A percentile compares a stretch with the other conserved stretches of the same genome.
Evolutionary conservation across 2,329 filamentous ascomycete species (phyloP).

Genomic region (Penicillium paneum): DNA sequence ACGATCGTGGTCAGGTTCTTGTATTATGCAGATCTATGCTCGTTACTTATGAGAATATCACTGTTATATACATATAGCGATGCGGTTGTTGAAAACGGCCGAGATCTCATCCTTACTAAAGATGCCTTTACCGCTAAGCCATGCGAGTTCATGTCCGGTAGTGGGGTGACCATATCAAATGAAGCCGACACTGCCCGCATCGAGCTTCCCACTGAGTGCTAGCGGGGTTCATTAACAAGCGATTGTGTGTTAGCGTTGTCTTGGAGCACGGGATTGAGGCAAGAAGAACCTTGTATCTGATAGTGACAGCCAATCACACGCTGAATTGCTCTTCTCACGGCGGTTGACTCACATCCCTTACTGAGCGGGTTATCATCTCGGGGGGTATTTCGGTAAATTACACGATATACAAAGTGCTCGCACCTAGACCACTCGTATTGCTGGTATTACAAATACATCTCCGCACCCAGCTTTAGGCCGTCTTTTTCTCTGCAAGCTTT

Average conservation of each 20-base stretch:
- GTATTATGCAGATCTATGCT: not conserved
- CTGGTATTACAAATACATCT: conserved; percentile 5
- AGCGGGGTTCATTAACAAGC: not conserved
- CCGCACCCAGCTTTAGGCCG: conserved; percentile 4
- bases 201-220: not conserved
- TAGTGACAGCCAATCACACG: not conserved
- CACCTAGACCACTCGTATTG: not conserved
- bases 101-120: not conserved
- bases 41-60: not conserved
- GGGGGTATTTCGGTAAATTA: not conserved
- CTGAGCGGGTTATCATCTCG: not conserved
- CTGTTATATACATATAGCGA: not conserved
- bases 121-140: conserved; percentile 1
- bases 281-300: not conserved
- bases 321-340: not conserved
- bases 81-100: not conserved
- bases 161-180: not conserved
- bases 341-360: not conserved
- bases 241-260: not conserved
- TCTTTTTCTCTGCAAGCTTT: not conserved
- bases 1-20: not conserved
- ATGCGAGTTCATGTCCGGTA: not conserved
- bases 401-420: not conserved
- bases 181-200: not conserved
- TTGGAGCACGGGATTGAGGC: not conserved